phyloP scores from a whole-genome alignment of 805 yeast species.

The Starmerella sirachaensis region DNA sequence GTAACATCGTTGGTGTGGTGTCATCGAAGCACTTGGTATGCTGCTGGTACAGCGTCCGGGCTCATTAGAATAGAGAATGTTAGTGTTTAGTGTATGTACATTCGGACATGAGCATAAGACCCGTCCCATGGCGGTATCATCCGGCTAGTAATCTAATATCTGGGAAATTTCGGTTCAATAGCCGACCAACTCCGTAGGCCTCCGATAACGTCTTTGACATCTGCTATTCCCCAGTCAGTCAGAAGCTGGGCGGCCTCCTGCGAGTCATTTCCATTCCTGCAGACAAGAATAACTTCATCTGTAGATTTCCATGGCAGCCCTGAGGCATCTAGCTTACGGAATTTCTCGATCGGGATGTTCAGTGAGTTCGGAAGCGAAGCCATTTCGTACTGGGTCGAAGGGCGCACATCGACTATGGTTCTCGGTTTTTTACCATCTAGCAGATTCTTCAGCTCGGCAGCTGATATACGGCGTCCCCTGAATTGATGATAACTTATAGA shows the following conservation, averaged over 20 bases:
- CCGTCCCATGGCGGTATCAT: no score
- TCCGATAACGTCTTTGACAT: constrained; percentile 64
- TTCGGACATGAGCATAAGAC: neutral
- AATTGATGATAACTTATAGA: constrained; percentile 31
- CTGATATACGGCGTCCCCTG: constrained; percentile 34
- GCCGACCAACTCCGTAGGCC: constrained; percentile 63
- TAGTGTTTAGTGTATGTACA: constrained; percentile 3
- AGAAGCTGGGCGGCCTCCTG: constrained; percentile 56
- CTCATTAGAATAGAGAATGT: constrained; percentile 33
- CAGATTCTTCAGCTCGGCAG: constrained; percentile 1
- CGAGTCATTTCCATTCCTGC: constrained; percentile 88
- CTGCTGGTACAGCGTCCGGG: constrained; percentile 43
- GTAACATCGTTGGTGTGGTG: constrained; percentile 49
- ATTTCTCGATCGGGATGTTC: constrained; percentile 50
- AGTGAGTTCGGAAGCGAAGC: constrained; percentile 46
- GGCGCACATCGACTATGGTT: constrained; percentile 65
- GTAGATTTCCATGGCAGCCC: no score
- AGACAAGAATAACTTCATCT: constrained; percentile 46
- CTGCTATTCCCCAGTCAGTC: constrained; percentile 37
- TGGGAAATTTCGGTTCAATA: constrained; percentile 51
- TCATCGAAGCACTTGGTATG: constrained; percentile 43
- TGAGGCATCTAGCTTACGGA: constrained; percentile 31
- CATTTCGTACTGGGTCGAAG: constrained; percentile 61
- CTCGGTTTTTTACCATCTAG: constrained; percentile 19
- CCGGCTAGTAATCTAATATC: constrained; percentile 34